Conservation (phyloP, 345 rosid genomes). For the Punica granatum region DNA sequence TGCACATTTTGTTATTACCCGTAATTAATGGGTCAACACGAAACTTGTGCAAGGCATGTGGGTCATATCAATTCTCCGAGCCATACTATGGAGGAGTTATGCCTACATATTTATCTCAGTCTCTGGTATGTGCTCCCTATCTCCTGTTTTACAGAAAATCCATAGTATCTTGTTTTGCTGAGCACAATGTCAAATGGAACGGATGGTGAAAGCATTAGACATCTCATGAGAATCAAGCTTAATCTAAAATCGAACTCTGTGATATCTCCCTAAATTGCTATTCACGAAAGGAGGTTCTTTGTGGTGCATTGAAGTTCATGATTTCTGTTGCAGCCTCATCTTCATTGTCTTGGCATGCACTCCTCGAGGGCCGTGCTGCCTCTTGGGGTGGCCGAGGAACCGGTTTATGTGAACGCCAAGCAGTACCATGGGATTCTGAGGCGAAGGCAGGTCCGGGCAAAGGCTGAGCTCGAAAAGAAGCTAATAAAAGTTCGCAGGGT, state of each 20-base stretch:
- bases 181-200: background rate
- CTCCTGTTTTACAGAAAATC: background rate
- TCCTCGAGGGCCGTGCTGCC: conserved; percentile 55
- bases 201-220: background rate
- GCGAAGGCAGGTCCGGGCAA: conserved; percentile 61
- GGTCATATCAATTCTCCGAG: conserved; percentile 38
- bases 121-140: conserved; percentile 24
- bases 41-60: conserved; percentile 42
- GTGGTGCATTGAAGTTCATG: background rate
- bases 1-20: background rate
- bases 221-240: background rate
- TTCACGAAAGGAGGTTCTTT: background rate
- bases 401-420: conserved; percentile 75
- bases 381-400: conserved; percentile 52
- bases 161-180: background rate
- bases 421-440: conserved; percentile 68
- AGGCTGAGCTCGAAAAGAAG: conserved; percentile 54
- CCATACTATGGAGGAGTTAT: conserved; percentile 32
- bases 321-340: conserved; percentile 28
- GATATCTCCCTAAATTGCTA: background rate
- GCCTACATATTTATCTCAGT: conserved; percentile 41
- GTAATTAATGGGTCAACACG: background rate
- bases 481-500: conserved; percentile 51
- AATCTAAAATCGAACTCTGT: too few species aligned
- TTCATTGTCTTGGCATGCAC: conserved; percentile 33